Evolutionary conservation across 2,329 filamentous ascomycete genomes (phyloP), one percentile per base, ranked within the genome.

Genomic region (Beauveria australis): DNA sequence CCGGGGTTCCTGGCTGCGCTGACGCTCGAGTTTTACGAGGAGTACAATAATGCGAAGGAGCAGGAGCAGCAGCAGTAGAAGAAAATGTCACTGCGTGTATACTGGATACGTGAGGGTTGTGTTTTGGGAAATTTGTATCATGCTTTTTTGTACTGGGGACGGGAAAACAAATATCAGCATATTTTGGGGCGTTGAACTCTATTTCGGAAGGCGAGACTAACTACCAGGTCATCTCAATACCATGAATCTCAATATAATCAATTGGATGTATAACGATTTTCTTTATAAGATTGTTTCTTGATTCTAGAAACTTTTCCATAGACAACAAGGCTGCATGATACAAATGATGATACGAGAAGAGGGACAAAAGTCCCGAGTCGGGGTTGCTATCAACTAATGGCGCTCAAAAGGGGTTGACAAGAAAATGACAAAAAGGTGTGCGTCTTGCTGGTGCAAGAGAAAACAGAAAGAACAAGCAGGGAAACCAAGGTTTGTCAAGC

Each of bases 21-120:
- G 76, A 97, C 92, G 44, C 74, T 97, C 69, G 92, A 97, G 75
- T 96, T 97, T 76, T 96, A 90, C 72, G 93, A 97, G 68, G 85
- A 88, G 75, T 75, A 81, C 61, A 67, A 59, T 22, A 62, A 56
- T 8, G 56, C 37, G 2, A 62, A 62, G n/a, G 51, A 53, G n/a
- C 6, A 26, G 26, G 2, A 22, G 22, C 24, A 24, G 24, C 52
- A 51, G 19, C 19, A 48, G 43, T 7, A 26, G 30, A n/a, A 41
- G 16, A 0, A 28, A 5, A 1, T 3, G 12, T 24, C 16, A 9
- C 2, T 26, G 6, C 26, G 30, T 40, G 40, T 48, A 48, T 19
- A 16, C 24, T 28, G 37, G 40, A 44, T 28, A 14, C 1, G 5
- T 3, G 14, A 37, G 28, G 18, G 16, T 26, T 52, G n/a, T 18